phyloP scores from a whole-genome alignment of 306 rosid genomes.

The Benincasa hispida region DNA sequence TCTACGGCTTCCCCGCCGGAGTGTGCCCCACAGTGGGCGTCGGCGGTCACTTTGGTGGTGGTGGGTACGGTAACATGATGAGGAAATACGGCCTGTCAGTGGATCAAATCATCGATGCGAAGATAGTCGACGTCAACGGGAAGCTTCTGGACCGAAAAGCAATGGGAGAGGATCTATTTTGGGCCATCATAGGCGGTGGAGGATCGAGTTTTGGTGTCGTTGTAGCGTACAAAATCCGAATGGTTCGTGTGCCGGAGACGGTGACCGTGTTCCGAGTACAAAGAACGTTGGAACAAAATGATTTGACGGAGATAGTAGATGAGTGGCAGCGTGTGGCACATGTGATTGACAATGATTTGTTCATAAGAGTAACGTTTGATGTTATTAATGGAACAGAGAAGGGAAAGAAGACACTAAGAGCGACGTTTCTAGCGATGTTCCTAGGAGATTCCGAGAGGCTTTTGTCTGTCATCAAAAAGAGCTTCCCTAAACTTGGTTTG shows the following conservation, averaged over 20 bases:
- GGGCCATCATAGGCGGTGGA: constrained; percentile 48
- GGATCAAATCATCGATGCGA: constrained; percentile 38
- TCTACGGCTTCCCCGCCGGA: constrained; percentile 40
- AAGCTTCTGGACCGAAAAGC: constrained; percentile 28
- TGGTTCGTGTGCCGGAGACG: constrained; percentile 32
- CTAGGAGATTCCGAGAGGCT: constrained; percentile 39
- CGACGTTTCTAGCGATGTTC: constrained; percentile 22
- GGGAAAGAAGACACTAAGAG: constrained; percentile 26
- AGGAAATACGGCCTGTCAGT: constrained; percentile 39
- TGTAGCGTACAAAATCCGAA: constrained; percentile 25
- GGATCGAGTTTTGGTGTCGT: constrained; percentile 43
- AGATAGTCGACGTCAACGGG: constrained; percentile 29
- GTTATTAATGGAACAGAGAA: constrained; percentile 15
- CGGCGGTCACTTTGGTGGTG: constrained; percentile 48
- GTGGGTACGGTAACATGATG: constrained; percentile 43
- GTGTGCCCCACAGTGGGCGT: constrained; percentile 42
- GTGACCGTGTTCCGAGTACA: constrained; percentile 36
- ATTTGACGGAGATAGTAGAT: constrained; percentile 24
- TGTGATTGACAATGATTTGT: constrained; percentile 21
- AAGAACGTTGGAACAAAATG: constrained; percentile 30
- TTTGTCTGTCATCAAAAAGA: constrained; percentile 22
- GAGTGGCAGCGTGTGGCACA: constrained; percentile 43
- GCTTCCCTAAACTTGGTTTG: constrained; percentile 39
- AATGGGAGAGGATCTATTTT: constrained; percentile 51
- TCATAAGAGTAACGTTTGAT: constrained; percentile 38